Conservation (phyloP, 2,329 filamentous ascomycete genomes). For the Cercospora sesami region DNA sequence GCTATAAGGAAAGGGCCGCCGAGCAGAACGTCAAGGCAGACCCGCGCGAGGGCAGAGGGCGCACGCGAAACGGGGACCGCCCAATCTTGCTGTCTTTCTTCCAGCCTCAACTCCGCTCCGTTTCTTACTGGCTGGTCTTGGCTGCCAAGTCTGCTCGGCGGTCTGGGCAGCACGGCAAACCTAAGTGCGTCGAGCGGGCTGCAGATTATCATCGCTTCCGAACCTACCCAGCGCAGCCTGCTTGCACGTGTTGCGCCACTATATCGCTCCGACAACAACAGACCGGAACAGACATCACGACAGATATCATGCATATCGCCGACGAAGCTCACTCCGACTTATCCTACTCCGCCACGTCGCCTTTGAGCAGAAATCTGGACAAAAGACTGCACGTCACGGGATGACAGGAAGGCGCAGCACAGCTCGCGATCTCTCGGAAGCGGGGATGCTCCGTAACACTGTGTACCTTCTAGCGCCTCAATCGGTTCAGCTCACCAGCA, state of each 20-base stretch:
- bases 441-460: slow-evolving; percentile 15
- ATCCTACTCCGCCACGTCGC: neutral
- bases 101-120: slow-evolving; percentile 6
- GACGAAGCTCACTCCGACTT: neutral
- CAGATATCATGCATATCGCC: neutral
- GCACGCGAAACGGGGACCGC: slow-evolving; percentile 8
- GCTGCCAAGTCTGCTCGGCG: slow-evolving; percentile 3
- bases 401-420: neutral
- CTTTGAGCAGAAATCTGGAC: neutral
- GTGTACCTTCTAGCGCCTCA: slow-evolving; percentile 2
- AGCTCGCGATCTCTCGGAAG: slow-evolving; percentile 1
- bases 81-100: slow-evolving; percentile 5
- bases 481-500: neutral
- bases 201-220: slow-evolving; percentile 2
- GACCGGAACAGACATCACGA: neutral
- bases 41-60: neutral
- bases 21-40: neutral
- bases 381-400: neutral
- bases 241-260: neutral
- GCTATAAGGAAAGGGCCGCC: slow-evolving; percentile 8
- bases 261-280: neutral
- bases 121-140: slow-evolving; percentile 1
- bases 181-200: neutral
- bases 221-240: neutral
- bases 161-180: neutral